Base-by-base conservation (phyloP, 257 asterid species). In the Nicotiana obtusifolia region DNA sequence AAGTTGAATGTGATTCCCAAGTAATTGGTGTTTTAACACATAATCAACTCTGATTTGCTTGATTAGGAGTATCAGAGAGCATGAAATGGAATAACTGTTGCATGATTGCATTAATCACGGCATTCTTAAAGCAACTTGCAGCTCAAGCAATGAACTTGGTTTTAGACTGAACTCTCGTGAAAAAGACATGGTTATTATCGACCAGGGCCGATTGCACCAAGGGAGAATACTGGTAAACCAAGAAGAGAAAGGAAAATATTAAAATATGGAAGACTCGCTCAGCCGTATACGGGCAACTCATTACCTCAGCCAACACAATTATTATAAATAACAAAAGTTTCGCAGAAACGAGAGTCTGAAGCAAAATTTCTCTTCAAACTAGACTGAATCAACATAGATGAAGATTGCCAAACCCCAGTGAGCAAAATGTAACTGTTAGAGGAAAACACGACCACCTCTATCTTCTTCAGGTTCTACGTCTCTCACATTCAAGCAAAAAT, bases 401-500 rank as follows among this genome's bases (percentile, higher is more conserved):
- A 73, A 31, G 37, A 47, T 47, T 73, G 35, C 26, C 41, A 73
- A 73, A 15, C 26, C 20, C 26, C n/a, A 7, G 2, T 31, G 13
- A 47, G 61, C 35, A 71, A 71, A 22, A 20, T 13, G 41, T 7
- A 30, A 71, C 17, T 49, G 24, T 31, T 22, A n/a, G 61, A 73
- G 61, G 78, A 71, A 73, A 22, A 47, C 9, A 7, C 61, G 24
- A 47, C 62, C 15, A 47, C 9, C 79, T 47, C 56, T 52, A 52
- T 13, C 56, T 52, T 52, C 56, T 49, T 49, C 20, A 47, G 79
- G 20, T 73, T 49, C 62, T 73, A 5, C 26, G 41, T 73, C 79
- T 24, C 79, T 73, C 62, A 73, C 0, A 73, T 22, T 73, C 52
- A 60, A 73, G 41, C 79, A 57, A 73, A 73, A 73, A 73, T 47